These are phyloP conservation scores for Metschnikowia borealis DNA, from an alignment of 805 yeast species.

Conservation along the genomic window DNA sequence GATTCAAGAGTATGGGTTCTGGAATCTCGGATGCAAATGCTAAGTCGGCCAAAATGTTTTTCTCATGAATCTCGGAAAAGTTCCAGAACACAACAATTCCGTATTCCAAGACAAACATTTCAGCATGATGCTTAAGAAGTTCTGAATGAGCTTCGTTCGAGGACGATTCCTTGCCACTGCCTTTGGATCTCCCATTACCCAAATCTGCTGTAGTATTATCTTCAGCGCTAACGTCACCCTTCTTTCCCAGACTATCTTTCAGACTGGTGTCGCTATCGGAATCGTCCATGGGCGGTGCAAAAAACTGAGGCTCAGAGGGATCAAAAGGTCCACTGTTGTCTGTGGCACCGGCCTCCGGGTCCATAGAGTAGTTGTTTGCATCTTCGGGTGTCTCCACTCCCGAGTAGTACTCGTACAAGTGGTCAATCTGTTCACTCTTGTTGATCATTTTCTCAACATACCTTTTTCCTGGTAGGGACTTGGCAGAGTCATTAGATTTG, in stretches of 20 bases:
- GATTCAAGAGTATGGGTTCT: constrained; percentile 56
- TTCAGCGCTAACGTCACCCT: constrained; percentile 5
- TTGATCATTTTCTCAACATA: constrained; percentile 76
- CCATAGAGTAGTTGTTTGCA: constrained; percentile 45
- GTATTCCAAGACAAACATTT: constrained; percentile 81
- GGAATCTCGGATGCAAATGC: constrained; percentile 56
- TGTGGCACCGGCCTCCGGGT: constrained; percentile 39
- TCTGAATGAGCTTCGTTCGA: constrained; percentile 29
- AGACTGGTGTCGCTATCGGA: constrained; percentile 18
- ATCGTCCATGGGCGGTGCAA: constrained; percentile 43
- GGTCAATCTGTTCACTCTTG: constrained; percentile 81
- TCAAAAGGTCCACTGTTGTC: constrained; percentile 61
- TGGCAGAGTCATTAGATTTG: constrained; percentile 58
- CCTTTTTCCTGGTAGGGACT: constrained; percentile 38
- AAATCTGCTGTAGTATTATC: neutral
- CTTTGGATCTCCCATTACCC: neutral
- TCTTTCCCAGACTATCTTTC: constrained; percentile 12
- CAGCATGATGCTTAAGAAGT: constrained; percentile 64
- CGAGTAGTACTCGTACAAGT: constrained; percentile 85
- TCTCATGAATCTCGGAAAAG: constrained; percentile 86
- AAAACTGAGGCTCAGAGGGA: constrained; percentile 90
- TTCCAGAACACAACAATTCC: constrained; percentile 99
- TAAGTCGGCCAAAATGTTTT: constrained; percentile 87
- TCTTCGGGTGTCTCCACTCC: constrained; percentile 68
- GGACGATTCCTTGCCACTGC: neutral